phyloP scores from a whole-genome alignment of 768 basidiomycete genomes.

The Heimioporus sp. region DNA sequence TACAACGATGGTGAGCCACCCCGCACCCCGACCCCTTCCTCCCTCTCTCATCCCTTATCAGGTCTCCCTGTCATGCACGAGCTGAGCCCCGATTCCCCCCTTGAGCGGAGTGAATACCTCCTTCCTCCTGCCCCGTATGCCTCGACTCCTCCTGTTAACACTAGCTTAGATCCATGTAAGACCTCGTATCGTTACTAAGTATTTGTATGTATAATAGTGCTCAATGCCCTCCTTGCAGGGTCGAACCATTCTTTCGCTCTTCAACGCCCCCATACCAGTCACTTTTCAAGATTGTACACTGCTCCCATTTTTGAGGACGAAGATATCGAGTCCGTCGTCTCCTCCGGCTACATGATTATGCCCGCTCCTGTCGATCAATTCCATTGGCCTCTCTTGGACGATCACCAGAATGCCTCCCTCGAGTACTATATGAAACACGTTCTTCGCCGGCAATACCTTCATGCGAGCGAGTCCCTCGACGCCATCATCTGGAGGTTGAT shows the following conservation, averaged over 20 bases:
- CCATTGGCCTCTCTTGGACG: conserved; percentile 11
- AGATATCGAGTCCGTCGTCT: conserved; percentile 16
- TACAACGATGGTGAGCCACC: conserved; percentile 29
- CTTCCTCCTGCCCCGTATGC: conserved; percentile 29
- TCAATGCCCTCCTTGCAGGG: conserved; percentile 63
- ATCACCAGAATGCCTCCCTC: conserved; percentile 20
- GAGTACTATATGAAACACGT: conserved; percentile 60
- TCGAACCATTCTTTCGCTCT: conserved; percentile 22
- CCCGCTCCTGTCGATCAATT: conserved; percentile 7
- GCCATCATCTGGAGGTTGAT: conserved; percentile 52
- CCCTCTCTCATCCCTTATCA: conserved; percentile 3
- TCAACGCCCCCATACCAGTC: conserved; percentile 29
- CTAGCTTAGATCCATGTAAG: conserved; percentile 74
- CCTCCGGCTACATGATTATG: conserved; percentile 19
- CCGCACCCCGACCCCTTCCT: not conserved
- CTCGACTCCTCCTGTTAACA: conserved; percentile 38
- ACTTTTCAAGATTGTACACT: conserved; percentile 24
- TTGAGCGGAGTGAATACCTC: conserved; percentile 30
- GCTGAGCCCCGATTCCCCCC: conserved; percentile 31
- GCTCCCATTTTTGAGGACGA: conserved; percentile 11
- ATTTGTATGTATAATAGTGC: conserved; percentile 63
- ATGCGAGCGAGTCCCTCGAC: conserved; percentile 51
- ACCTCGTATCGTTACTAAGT: conserved; percentile 68
- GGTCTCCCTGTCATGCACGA: conserved; percentile 32
- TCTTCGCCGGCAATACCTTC: conserved; percentile 65